Conservation (phyloP, 192 early-diverging fungal genomes). For the Pilaira anomala region DNA sequence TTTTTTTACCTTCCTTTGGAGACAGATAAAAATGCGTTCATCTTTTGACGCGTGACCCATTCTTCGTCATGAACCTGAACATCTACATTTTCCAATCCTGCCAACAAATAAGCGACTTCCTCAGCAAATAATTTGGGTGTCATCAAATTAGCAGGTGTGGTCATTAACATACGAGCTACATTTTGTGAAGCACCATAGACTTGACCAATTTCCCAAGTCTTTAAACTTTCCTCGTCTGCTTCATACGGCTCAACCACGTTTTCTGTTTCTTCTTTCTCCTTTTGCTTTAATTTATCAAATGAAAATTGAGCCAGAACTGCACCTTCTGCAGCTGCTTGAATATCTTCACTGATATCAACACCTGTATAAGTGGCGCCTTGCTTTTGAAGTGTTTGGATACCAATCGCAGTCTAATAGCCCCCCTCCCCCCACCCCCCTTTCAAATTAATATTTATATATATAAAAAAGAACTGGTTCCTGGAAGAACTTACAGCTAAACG, state of each 20-base stretch:
- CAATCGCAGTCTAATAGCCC: constrained; percentile 61
- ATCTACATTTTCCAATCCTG: constrained; percentile 44
- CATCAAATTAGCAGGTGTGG: constrained; percentile 86
- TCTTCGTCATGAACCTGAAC: constrained; percentile 64
- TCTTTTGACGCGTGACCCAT: constrained; percentile 76
- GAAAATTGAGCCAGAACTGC: constrained; percentile 64
- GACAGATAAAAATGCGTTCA: constrained; percentile 84
- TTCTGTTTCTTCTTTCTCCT: too few species aligned
- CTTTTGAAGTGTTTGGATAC: constrained; percentile 58
- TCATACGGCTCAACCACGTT: constrained; percentile 16
- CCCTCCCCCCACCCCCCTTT: too few species aligned
- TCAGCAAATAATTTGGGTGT: constrained; percentile 81
- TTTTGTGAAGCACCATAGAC: constrained; percentile 77
- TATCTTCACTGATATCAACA: constrained; percentile 55
- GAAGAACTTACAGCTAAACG: too few species aligned
- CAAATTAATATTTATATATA: too few species aligned
- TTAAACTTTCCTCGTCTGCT: too few species aligned
- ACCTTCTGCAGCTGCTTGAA: constrained; percentile 70
- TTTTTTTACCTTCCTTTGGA: constrained; percentile 71
- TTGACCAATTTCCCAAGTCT: constrained; percentile 55
- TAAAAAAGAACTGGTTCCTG: too few species aligned
- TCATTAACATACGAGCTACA: constrained; percentile 78
- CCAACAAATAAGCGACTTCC: constrained; percentile 52
- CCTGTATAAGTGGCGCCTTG: constrained; percentile 52
- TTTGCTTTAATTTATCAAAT: constrained; percentile 70